Evolutionary conservation across 2,329 filamentous ascomycete species (phyloP).

Genomic region (Metarhizium anisopliae): DNA sequence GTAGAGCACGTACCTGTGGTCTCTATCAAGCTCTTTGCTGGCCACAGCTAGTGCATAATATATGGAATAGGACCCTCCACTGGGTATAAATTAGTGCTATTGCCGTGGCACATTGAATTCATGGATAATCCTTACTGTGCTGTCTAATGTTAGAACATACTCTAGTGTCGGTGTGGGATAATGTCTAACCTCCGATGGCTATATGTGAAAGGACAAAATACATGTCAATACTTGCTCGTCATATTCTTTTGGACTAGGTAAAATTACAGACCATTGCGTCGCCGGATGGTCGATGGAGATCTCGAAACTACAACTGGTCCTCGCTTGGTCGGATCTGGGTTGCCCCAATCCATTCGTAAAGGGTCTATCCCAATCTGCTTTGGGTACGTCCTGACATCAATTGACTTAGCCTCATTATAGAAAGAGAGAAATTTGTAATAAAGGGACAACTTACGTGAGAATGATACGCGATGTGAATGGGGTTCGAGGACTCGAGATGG

Average conservation of each 20-base stretch:
- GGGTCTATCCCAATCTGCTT: constrained; percentile 91
- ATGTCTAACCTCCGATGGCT: constrained; percentile 48
- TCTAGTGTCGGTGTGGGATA: neutral
- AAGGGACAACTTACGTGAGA: constrained; percentile 35
- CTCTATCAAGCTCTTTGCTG: constrained; percentile 74
- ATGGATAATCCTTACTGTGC: constrained; percentile 24
- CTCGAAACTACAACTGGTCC: constrained; percentile 86
- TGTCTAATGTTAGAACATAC: constrained; percentile 11
- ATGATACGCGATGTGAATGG: constrained; percentile 46
- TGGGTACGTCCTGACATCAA: constrained; percentile 61
- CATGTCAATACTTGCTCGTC: neutral
- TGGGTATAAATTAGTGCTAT: constrained; percentile 10
- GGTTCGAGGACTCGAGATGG: constrained; percentile 28
- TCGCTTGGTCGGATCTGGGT: constrained; percentile 61
- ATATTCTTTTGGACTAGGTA: neutral
- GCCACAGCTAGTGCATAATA: constrained; percentile 92
- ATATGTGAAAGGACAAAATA: neutral
- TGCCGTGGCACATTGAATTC: neutral
- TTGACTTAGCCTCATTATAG: neutral
- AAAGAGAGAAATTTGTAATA: neutral
- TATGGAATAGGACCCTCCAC: constrained; percentile 86
- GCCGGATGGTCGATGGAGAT: constrained; percentile 63
- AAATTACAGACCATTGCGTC: constrained; percentile 60
- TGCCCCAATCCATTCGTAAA: constrained; percentile 81
- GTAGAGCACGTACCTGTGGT: constrained; percentile 50